A percentile compares a stretch with the other conserved stretches of the same genome.
These are phyloP conservation scores for Neobulgaria alba DNA, from an alignment of 2,329 filamentous ascomycete species.

Conservation along the genomic window DNA sequence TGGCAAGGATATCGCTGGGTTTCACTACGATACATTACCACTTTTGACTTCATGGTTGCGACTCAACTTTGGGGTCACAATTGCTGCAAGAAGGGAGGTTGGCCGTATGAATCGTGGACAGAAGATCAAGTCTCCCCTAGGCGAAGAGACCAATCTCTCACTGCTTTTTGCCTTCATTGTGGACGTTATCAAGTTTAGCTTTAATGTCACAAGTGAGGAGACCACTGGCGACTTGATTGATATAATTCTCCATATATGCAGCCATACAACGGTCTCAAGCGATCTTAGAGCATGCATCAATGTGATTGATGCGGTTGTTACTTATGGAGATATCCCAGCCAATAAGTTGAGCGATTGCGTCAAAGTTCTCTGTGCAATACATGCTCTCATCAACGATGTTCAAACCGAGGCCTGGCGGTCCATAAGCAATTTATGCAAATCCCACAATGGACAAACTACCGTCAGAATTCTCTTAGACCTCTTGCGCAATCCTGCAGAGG, in stretches of 20 bases:
- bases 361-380: constrained; percentile 63
- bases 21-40: constrained; percentile 58
- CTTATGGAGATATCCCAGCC: constrained; percentile 60
- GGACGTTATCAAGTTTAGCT: constrained; percentile 69
- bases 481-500: constrained; percentile 42
- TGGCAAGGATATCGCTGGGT: constrained; percentile 55
- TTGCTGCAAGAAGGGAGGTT: constrained; percentile 42
- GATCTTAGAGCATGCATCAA: constrained; percentile 61
- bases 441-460: constrained; percentile 63
- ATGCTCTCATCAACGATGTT: constrained; percentile 53
- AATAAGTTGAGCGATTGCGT: constrained; percentile 56
- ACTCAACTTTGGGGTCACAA: constrained; percentile 44
- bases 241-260: constrained; percentile 56
- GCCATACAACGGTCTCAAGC: constrained; percentile 53
- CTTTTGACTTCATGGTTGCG: constrained; percentile 53
- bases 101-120: constrained; percentile 32
- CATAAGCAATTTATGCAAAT: constrained; percentile 61
- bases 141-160: constrained; percentile 53
- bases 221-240: constrained; percentile 54
- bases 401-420: constrained; percentile 61
- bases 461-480: constrained; percentile 58
- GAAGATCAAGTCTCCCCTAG: constrained; percentile 34
- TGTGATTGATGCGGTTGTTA: constrained; percentile 62
- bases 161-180: constrained; percentile 57
- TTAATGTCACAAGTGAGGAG: constrained; percentile 55